Conservation (phyloP, 2,329 filamentous ascomycete genomes). For the Ophiocordyceps sinensis region DNA sequence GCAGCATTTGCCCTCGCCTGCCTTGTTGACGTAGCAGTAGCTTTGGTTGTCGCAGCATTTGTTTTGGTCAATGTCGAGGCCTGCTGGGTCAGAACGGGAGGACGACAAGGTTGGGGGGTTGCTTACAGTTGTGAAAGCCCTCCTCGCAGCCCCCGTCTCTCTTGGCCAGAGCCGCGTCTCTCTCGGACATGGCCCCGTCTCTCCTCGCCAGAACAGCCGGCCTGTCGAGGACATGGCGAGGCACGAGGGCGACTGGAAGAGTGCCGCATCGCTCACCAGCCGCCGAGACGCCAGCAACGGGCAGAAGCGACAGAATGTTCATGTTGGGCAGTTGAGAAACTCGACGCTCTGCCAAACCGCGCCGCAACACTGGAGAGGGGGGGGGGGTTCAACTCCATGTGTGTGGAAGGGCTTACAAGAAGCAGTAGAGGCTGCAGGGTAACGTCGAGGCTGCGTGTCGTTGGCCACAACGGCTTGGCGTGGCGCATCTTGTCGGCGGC, state of each 20-base stretch:
- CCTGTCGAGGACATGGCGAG: not conserved
- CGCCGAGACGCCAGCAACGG: not conserved
- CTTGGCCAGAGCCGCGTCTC: not conserved
- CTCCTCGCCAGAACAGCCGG: not conserved
- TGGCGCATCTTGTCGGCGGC: no score
- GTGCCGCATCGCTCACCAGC: not conserved
- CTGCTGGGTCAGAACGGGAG: constrained; percentile 11
- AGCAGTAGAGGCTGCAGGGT: no score
- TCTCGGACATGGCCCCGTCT: no score
- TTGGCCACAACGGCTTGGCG: no score
- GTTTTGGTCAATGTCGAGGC: constrained; percentile 24
- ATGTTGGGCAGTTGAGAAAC: not conserved
- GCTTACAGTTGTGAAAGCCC: constrained; percentile 15
- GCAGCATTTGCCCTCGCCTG: constrained; percentile 23
- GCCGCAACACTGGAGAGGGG: no score
- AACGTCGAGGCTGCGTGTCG: no score
- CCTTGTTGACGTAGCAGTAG: constrained; percentile 29
- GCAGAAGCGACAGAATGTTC: not conserved
- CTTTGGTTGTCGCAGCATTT: constrained; percentile 27
- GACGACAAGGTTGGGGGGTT: not conserved
- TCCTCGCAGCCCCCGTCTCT: not conserved
- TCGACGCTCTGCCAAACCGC: no score
- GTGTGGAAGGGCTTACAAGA: no score
- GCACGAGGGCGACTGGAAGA: not conserved
- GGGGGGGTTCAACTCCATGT: no score